Evolutionary conservation across 1,284 basidiomycete species (phyloP).

Genomic region (Pseudozyma flocculosa): DNA sequence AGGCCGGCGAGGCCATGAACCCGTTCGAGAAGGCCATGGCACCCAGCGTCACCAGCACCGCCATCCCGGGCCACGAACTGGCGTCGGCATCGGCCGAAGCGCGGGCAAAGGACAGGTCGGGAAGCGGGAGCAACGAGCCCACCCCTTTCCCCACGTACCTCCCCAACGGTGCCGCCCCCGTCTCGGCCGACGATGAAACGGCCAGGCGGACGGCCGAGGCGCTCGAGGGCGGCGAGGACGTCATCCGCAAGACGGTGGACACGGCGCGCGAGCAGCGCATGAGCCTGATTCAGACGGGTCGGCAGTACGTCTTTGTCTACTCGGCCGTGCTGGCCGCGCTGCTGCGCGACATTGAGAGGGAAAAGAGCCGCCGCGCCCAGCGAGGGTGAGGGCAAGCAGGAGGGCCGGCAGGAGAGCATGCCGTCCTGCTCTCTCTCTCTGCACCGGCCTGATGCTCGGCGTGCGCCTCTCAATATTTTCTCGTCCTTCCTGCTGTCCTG

Average conservation of each 20-base stretch:
- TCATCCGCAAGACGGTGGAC: constrained; percentile 27
- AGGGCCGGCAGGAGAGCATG: no score
- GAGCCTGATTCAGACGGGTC: constrained; percentile 51
- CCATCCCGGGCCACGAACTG: no score
- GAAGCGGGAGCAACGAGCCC: constrained; percentile 14
- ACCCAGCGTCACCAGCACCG: no score
- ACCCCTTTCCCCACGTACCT: constrained; percentile 20
- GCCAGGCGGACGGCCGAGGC: constrained; percentile 7
- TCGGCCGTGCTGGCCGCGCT: constrained; percentile 44
- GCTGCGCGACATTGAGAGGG: constrained; percentile 25
- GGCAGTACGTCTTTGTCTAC: constrained; percentile 56
- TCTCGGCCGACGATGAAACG: constrained; percentile 4
- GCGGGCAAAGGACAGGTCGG: no score
- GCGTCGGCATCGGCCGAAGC: no score
- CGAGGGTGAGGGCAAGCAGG: no score
- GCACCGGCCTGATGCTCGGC: no score
- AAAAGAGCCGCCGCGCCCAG: constrained; percentile 1
- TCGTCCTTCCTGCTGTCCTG: no score
- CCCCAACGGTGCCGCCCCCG: constrained; percentile 7
- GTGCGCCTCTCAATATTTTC: no score
- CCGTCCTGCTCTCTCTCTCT: no score
- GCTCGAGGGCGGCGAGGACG: constrained; percentile 18
- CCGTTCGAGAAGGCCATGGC: constrained; percentile 18
- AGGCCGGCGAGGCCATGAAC: constrained; percentile 4
- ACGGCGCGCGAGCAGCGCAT: constrained; percentile 53